A percentile compares a stretch with the other conserved stretches of the same genome.
Evolutionary conservation across 1,139 yeast genomes (phyloP).

Genomic region (Nakaseomyces delphensis): DNA sequence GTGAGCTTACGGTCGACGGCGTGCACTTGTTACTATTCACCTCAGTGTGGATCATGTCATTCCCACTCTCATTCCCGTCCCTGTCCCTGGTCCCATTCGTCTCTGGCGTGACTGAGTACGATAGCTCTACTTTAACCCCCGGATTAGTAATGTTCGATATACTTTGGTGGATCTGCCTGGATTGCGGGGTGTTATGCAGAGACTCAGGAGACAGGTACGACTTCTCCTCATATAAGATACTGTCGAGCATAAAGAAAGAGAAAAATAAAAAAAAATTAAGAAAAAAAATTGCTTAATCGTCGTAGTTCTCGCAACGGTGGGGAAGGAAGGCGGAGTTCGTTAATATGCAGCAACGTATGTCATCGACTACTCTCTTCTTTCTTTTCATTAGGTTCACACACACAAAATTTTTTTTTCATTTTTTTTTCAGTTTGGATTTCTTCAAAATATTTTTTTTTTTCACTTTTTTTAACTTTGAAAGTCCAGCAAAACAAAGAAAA

Average conservation of each 20-base stretch:
- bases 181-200: slow-evolving; percentile 4
- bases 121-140: background rate
- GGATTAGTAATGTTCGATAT: slow-evolving; percentile 6
- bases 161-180: slow-evolving; percentile 4
- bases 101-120: slow-evolving; percentile 3
- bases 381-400: background rate
- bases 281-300: background rate
- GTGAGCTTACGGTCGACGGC: background rate
- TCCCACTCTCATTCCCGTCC: background rate
- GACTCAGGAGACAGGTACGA: slow-evolving; percentile 4
- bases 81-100: background rate
- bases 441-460: too few species aligned
- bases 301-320: background rate
- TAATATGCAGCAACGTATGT: too few species aligned
- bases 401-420: background rate
- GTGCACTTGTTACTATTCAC: background rate
- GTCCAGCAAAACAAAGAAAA: background rate
- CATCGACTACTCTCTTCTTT: background rate
- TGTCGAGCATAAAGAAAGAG: slow-evolving; percentile 1
- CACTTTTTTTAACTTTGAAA: background rate
- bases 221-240: slow-evolving; percentile 1
- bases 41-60: background rate
- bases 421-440: background rate
- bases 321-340: too few species aligned
- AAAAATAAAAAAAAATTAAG: background rate